Conservation (phyloP, 768 basidiomycete genomes). For the Gyrodon lividus region DNA sequence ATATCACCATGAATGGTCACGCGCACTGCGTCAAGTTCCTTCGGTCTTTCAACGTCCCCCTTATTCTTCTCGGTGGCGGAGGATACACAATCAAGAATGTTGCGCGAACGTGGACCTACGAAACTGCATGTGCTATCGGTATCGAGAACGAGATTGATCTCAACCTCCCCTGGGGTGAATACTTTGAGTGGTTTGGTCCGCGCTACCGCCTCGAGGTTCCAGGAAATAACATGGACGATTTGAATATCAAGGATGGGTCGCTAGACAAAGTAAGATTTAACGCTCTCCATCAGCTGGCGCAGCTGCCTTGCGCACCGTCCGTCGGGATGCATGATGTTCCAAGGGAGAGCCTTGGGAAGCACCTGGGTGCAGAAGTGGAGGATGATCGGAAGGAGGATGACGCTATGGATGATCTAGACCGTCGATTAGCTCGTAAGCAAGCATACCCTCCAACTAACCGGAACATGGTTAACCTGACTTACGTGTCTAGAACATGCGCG, state of each 20-base stretch:
- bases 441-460: not conserved
- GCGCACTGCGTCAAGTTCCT: conserved; percentile 88
- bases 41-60: conserved; percentile 76
- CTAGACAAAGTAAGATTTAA: conserved; percentile 76
- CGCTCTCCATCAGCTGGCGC: conserved; percentile 54
- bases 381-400: conserved; percentile 40
- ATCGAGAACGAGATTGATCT: conserved; percentile 74
- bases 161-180: conserved; percentile 82
- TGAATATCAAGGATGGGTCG: conserved; percentile 79
- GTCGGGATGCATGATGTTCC: conserved; percentile 86
- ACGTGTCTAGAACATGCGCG: conserved; percentile 55
- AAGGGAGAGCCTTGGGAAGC: conserved; percentile 58
- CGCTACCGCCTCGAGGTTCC: conserved; percentile 90
- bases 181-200: conserved; percentile 98
- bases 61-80: conserved; percentile 92
- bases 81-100: conserved; percentile 98
- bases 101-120: conserved; percentile 92
- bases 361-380: conserved; percentile 56
- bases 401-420: conserved; percentile 61
- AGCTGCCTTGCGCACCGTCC: conserved; percentile 74
- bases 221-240: conserved; percentile 92
- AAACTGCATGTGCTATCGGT: conserved; percentile 94
- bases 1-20: conserved; percentile 94
- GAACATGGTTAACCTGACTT: not conserved
- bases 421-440: conserved; percentile 68